Conservation (phyloP, 1,284 basidiomycete species). For the Coniferiporia sulphurascens region DNA sequence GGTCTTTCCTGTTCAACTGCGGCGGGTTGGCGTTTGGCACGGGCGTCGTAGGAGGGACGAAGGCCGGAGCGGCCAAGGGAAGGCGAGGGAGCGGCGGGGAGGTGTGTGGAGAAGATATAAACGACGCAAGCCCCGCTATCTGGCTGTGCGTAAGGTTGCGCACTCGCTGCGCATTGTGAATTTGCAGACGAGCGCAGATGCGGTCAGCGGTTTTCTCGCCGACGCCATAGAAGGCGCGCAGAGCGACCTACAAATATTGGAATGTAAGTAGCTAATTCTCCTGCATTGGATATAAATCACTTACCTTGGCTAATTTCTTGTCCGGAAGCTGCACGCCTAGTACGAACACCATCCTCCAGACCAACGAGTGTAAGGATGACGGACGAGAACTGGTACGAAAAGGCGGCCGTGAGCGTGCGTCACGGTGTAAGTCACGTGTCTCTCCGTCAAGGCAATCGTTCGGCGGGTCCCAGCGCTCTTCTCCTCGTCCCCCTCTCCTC, state of each 20-base stretch:
- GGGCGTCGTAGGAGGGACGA: conserved; percentile 22
- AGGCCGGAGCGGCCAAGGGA: conserved; percentile 55
- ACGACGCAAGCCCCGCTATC: conserved; percentile 80
- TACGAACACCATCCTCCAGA: conserved; percentile 62
- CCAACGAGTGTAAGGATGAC: background rate
- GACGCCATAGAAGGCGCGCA: conserved; percentile 83
- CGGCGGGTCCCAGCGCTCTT: too few species aligned
- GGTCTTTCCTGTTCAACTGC: conserved; percentile 36
- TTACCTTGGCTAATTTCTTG: conserved; percentile 60
- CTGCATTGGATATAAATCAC: conserved; percentile 20
- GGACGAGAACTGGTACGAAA: background rate
- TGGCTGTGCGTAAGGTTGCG: conserved; percentile 74
- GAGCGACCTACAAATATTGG: conserved; percentile 57
- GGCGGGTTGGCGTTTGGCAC: background rate
- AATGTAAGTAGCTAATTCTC: background rate
- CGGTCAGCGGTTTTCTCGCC: conserved; percentile 69
- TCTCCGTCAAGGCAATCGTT: too few species aligned
- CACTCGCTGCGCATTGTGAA: conserved; percentile 78
- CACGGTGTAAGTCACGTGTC: background rate
- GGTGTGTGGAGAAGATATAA: conserved; percentile 80
- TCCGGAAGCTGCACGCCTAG: conserved; percentile 73
- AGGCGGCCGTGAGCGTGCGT: background rate
- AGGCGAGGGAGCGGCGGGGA: conserved; percentile 55
- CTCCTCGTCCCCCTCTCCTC: background rate
- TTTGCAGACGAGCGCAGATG: conserved; percentile 83